phyloP scores from a whole-genome alignment of 768 basidiomycete genomes.

The Hortiboletus campestris region DNA sequence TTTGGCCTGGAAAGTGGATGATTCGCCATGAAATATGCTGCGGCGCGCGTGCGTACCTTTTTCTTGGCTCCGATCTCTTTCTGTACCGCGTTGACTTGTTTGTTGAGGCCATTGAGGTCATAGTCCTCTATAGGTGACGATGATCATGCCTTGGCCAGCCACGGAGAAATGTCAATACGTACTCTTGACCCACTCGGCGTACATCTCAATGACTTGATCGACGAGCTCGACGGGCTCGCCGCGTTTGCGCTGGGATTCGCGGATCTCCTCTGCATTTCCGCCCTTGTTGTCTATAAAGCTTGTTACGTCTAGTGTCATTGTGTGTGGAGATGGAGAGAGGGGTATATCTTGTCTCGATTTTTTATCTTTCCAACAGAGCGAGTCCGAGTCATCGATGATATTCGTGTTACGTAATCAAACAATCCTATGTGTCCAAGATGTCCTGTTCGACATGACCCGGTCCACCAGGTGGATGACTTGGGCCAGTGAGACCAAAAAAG shows the following conservation, averaged over 20 bases:
- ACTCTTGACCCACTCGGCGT: conserved; percentile 94
- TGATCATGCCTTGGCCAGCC: not conserved
- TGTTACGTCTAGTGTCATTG: conserved; percentile 81
- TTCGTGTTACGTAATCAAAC: conserved; percentile 15
- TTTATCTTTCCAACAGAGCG: not conserved
- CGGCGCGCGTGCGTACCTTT: conserved; percentile 54
- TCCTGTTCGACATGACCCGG: not conserved
- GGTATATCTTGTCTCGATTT: too few species aligned
- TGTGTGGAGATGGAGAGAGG: not conserved
- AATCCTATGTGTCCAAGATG: too few species aligned
- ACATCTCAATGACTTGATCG: conserved; percentile 91
- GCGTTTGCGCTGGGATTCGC: conserved; percentile 90
- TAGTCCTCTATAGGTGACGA: conserved; percentile 65
- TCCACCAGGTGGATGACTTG: too few species aligned
- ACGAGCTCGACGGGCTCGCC: conserved; percentile 88
- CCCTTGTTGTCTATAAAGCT: conserved; percentile 86
- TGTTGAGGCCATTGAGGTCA: conserved; percentile 72
- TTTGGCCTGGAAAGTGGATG: conserved; percentile 62
- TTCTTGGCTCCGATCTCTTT: conserved; percentile 94
- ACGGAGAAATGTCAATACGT: conserved; percentile 34
- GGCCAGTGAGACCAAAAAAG: too few species aligned
- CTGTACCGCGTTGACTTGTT: conserved; percentile 86
- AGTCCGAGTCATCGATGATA: not conserved
- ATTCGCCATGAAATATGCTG: not conserved
- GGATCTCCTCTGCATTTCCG: conserved; percentile 86